A percentile compares a stretch with the other conserved stretches of the same genome.
These are phyloP conservation scores for Tolypocladium tundrense DNA, from an alignment of 2,329 filamentous ascomycete species.

Conservation along the genomic window DNA sequence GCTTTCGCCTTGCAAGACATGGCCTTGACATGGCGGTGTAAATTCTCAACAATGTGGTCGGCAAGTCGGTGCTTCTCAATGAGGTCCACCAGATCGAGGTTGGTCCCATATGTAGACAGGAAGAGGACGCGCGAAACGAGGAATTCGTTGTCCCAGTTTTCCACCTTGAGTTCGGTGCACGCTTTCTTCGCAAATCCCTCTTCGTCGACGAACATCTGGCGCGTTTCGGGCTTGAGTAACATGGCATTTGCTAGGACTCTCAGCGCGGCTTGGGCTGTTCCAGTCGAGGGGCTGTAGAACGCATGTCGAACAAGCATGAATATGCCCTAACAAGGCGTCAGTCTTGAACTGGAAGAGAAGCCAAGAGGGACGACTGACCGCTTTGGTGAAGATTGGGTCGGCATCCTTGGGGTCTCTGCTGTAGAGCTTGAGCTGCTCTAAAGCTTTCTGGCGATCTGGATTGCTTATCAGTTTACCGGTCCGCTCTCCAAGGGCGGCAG, in stretches of 20 bases:
- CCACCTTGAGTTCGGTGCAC: slow-evolving; percentile 61
- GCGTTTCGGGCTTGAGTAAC: slow-evolving; percentile 41
- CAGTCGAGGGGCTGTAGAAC: slow-evolving; percentile 53
- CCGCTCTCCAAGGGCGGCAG: slow-evolving; percentile 3
- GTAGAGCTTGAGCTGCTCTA: slow-evolving; percentile 58
- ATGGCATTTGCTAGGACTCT: slow-evolving; percentile 73
- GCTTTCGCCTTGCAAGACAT: slow-evolving; percentile 19
- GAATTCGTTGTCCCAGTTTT: slow-evolving; percentile 78
- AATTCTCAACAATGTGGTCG: slow-evolving; percentile 56
- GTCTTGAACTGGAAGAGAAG: not conserved
- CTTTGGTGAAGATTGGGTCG: slow-evolving; percentile 73
- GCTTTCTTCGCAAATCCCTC: slow-evolving; percentile 50
- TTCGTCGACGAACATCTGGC: slow-evolving; percentile 26
- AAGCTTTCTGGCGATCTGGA: slow-evolving; percentile 49
- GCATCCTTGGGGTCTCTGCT: slow-evolving; percentile 61
- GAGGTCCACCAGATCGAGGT: slow-evolving; percentile 37
- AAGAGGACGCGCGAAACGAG: slow-evolving; percentile 41
- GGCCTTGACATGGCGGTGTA: slow-evolving; percentile 56
- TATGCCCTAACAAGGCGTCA: slow-evolving; percentile 50
- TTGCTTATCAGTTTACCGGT: slow-evolving; percentile 4
- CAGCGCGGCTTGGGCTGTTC: slow-evolving; percentile 64
- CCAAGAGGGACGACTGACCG: slow-evolving; percentile 37
- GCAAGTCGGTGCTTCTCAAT: slow-evolving; percentile 28
- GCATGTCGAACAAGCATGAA: slow-evolving; percentile 61
- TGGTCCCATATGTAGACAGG: slow-evolving; percentile 38